These are phyloP conservation scores for Leccinum pellstonianum DNA, from an alignment of 768 basidiomycete species.

Conservation along the genomic window DNA sequence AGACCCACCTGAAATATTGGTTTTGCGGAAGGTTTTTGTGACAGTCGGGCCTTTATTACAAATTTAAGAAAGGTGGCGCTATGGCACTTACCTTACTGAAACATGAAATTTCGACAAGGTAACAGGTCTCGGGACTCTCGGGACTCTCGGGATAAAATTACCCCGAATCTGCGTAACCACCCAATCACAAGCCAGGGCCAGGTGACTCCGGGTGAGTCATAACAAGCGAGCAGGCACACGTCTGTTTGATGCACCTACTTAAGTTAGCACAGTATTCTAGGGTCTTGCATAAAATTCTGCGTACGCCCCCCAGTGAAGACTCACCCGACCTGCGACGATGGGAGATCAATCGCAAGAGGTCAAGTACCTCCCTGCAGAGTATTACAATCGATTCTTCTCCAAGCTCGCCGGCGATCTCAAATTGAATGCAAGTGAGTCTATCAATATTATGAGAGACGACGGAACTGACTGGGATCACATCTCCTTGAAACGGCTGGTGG, in stretches of 20 bases:
- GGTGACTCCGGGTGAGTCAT: no score
- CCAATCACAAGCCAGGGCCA: neutral
- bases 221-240: neutral
- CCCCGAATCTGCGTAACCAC: neutral
- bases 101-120: no score
- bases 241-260: neutral
- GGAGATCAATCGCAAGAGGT: neutral
- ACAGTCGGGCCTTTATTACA: no score
- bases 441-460: neutral
- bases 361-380: slow-evolving; percentile 45
- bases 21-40: no score
- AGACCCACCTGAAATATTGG: no score
- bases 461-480: neutral
- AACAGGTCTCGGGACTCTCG: no score
- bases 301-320: neutral
- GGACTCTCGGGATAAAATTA: neutral
- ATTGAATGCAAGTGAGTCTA: slow-evolving; percentile 54
- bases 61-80: no score
- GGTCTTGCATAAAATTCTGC: neutral
- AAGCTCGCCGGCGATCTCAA: slow-evolving; percentile 51
- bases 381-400: slow-evolving; percentile 57
- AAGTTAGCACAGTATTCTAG: neutral
- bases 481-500: neutral
- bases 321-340: neutral
- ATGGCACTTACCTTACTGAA: no score